Evolutionary conservation across 2,329 filamentous ascomycete genomes (phyloP), one percentile per base, ranked within the genome.

Genomic region (Cordyceps tenuipes): DNA sequence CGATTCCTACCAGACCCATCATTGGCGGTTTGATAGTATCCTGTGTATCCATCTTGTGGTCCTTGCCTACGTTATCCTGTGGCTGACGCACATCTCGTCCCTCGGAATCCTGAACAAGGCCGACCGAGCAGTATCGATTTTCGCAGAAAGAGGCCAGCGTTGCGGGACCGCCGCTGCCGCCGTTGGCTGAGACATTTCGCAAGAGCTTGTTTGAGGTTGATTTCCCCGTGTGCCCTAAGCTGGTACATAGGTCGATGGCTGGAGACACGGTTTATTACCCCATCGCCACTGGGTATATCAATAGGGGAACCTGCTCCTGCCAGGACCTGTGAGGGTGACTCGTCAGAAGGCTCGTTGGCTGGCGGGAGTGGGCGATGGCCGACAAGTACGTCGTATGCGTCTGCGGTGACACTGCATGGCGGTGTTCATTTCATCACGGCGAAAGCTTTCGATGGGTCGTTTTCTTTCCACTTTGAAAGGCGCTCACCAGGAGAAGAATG

Each of bases 171-270:
- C 41, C 23, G 43, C 53, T 23, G 43, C n/a, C 29, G 6, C 15
- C 36, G 34, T 15, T 9, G 21, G 51, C 52, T 46, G 52, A 44
- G 39, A 46, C 52, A 19, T 15, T 34, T 26, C 10, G 51, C 23
- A 44, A n/a, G 17, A 15, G 39, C 12, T 5, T n/a, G 29, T 36
- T 36, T 36, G 34, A 36, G 34, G 34, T 12, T 36, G 34, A 36
- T 36, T 36, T 36, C 12, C 5, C 34, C 34, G 34, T 36, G 34
- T 36, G 34, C 34, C 34, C 34, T 36, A 17, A n/a, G 15, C 41
- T n/a, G 15, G 17, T 23, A 21, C 23, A 17, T 64, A 53, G 23
- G 63, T 58, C 68, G 67, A 68, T 53, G 65, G 64, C 13, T 48
- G 54, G 29, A 23, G 19, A 26, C 29, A 39, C n/a, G 44, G 31